A percentile compares a stretch with the other conserved stretches of the same genome.
These are phyloP conservation scores for Fusarium pilosicola DNA, from an alignment of 2,329 filamentous ascomycete species.

Conservation along the genomic window DNA sequence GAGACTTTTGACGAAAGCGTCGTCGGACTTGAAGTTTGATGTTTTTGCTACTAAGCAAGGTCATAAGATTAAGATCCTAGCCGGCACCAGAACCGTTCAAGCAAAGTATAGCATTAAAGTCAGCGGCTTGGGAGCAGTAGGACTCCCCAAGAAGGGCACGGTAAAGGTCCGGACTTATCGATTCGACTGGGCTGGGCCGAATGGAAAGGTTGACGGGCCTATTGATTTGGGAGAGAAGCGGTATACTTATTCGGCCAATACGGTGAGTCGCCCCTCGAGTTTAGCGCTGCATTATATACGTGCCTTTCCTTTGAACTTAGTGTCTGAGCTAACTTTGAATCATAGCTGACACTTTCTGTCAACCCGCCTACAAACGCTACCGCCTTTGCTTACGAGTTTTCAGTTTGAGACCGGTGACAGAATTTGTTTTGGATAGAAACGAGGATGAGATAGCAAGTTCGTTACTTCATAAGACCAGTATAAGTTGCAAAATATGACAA, in stretches of 20 bases:
- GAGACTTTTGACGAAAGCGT: not conserved
- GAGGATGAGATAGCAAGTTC: not conserved
- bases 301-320: fast-evolving
- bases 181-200: not conserved
- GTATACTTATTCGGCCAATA: not conserved
- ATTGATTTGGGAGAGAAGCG: not conserved
- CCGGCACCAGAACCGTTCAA: not conserved
- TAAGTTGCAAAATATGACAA: fast-evolving
- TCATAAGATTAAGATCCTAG: not conserved
- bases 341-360: not conserved
- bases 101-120: not conserved
- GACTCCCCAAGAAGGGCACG: fast-evolving
- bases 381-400: not conserved
- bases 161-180: not conserved
- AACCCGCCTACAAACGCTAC: not conserved
- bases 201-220: not conserved
- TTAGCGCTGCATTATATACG: fast-evolving
- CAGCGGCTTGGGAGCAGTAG: fast-evolving
- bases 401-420: not conserved
- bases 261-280: not conserved
- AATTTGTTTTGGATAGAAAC: not conserved
- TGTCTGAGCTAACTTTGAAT: not conserved
- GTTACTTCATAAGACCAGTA: fast-evolving
- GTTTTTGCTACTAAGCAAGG: not conserved
- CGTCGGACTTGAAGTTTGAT: not conserved